Evolutionary conservation across 768 basidiomycete species (phyloP), one percentile per base, ranked within the genome.

Genomic region (Hericium coralloides): DNA sequence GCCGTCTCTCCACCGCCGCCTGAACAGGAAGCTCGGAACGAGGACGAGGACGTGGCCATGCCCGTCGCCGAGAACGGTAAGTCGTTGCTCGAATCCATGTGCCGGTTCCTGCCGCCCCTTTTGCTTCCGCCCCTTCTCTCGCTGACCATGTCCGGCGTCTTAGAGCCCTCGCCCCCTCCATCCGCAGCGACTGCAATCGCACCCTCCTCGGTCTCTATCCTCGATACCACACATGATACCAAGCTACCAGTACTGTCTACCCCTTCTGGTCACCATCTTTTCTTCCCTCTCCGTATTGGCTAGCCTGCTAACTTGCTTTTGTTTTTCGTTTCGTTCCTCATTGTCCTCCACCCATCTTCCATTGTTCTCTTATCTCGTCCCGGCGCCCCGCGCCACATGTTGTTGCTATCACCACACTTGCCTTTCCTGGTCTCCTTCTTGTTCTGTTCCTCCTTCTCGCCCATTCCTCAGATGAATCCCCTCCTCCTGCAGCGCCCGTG

Each of bases 271-370:
- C 15, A 20, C 20, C n/a, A 60, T 71, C 66, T 59, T 68, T 68
- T 55, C 52, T 62, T 53, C 62, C 63, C 60, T 67, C 59, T 55
- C 60, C 51, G 25, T 17, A 45, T 31, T 52, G 36, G 52, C 38
- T 18, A 62, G 59, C 56, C 55, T 17, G 56, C 62, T 36, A 38
- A 51, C 58, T 55, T 58, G 60, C 56, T 31, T 52, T 14, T 45
- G 60, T 52, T 57, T 53, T 63, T 55, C 57, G 56, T 58, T 53
- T 56, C 59, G 59, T 61, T 68, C 65, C 60, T 67, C 53, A 55
- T 58, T n/a, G 43, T 45, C 43, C 20, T 45, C 4, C 31, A 31
- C 31, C 31, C 31, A 31, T 31, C 31, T 31, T 31, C 31, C 31
- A 31, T 31, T 31, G 31, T 31, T 9, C 4, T 31, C 31, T 31